These are phyloP conservation scores for Pichia cactophila DNA, from an alignment of 1,139 yeast species.

Conservation along the genomic window DNA sequence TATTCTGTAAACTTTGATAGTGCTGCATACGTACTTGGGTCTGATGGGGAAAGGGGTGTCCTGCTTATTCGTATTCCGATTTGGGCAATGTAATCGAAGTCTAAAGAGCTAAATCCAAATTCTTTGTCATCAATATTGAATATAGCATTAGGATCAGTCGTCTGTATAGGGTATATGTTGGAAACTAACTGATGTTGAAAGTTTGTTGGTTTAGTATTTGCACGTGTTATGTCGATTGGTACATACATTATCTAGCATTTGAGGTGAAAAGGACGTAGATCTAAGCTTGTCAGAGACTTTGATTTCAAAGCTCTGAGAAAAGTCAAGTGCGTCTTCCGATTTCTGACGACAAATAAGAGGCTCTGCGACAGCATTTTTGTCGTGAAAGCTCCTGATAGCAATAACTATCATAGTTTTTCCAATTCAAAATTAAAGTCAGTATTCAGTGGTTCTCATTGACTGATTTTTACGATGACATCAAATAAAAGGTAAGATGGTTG, in stretches of 20 bases:
- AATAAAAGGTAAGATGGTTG: too few species aligned
- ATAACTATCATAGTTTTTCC: too few species aligned
- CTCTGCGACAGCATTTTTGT: too few species aligned
- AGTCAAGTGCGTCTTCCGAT: too few species aligned
- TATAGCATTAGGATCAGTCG: constrained; percentile 27
- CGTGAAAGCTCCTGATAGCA: too few species aligned
- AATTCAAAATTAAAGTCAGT: too few species aligned
- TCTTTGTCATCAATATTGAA: constrained; percentile 23
- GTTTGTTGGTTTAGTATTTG: constrained; percentile 18
- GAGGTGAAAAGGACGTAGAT: not conserved
- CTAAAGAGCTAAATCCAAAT: constrained; percentile 26
- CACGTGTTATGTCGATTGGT: constrained; percentile 25
- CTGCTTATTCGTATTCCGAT: constrained; percentile 28
- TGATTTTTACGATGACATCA: too few species aligned
- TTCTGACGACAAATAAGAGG: too few species aligned
- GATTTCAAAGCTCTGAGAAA: too few species aligned
- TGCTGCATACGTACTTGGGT: constrained; percentile 31
- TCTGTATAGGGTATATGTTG: constrained; percentile 27
- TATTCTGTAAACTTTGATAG: constrained; percentile 30
- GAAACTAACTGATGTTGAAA: constrained; percentile 23
- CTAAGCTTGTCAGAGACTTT: too few species aligned
- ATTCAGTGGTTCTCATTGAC: too few species aligned
- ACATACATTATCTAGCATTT: constrained; percentile 21
- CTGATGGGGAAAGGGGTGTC: constrained; percentile 28
- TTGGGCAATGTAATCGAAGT: constrained; percentile 25